Percentiles rank a stretch among this genome's conserved stretches.
Evolutionary conservation across 768 basidiomycete species (phyloP).

Genomic region (Calocybe gangraenosa): DNA sequence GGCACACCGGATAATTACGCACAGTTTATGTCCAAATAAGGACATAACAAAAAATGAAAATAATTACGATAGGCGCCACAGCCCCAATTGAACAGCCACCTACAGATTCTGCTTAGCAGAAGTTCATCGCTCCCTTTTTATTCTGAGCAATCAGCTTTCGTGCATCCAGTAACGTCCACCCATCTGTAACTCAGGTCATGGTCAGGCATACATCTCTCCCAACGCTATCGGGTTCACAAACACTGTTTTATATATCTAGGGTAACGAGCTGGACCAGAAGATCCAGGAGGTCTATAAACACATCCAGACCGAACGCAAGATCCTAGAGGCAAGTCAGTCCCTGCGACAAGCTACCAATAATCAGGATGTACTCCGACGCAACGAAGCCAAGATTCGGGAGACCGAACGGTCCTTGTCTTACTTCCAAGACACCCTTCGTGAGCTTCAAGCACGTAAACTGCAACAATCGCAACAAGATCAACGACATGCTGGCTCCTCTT

Average conservation of each 20-base stretch:
- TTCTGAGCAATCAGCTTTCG: slow-evolving; percentile 12
- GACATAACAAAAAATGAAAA: slow-evolving; percentile 15
- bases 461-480: slow-evolving; percentile 50
- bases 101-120: slow-evolving; percentile 19
- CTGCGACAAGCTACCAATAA: slow-evolving; percentile 82
- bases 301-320: slow-evolving; percentile 90
- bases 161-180: slow-evolving; percentile 13
- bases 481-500: slow-evolving; percentile 43
- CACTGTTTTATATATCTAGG: slow-evolving; percentile 25
- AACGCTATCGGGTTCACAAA: slow-evolving; percentile 10
- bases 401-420: slow-evolving; percentile 80
- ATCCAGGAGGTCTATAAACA: slow-evolving; percentile 87
- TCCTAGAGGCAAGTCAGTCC: slow-evolving; percentile 78
- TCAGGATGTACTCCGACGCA: slow-evolving; percentile 77
- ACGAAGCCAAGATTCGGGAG: slow-evolving; percentile 84
- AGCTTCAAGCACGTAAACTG: slow-evolving; percentile 76
- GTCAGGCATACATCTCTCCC: slow-evolving; percentile 3
- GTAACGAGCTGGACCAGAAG: slow-evolving; percentile 83
- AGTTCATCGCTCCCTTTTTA: slow-evolving; percentile 12
- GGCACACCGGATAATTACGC: background rate
- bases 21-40: slow-evolving; percentile 7
- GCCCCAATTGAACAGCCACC: slow-evolving; percentile 22
- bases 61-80: slow-evolving; percentile 17
- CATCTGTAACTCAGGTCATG: slow-evolving; percentile 19
- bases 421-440: slow-evolving; percentile 81